phyloP scores from a whole-genome alignment of 2,329 filamentous ascomycete genomes.

The Cladorrhinum sp. region DNA sequence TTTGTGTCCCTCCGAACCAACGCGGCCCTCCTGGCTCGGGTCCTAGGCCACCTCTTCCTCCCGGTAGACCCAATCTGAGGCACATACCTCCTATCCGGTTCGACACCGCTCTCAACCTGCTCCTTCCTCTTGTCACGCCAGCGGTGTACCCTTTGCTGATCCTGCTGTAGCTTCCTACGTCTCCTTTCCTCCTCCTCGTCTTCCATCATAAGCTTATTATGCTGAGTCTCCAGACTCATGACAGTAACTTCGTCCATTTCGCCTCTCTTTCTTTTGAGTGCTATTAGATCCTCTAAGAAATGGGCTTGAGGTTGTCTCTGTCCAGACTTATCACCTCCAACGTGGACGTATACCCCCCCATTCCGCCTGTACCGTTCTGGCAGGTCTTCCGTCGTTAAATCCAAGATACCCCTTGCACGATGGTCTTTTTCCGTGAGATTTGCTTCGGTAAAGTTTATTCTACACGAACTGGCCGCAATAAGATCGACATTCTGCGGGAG shows the following conservation, averaged over 20 bases:
- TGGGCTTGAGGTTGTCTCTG: constrained; percentile 47
- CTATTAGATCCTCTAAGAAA: constrained; percentile 65
- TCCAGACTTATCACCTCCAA: constrained; percentile 46
- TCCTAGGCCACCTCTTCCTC: constrained; percentile 18
- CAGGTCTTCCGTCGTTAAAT: constrained; percentile 20
- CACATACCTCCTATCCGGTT: constrained; percentile 20
- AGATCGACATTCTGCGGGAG: constrained; percentile 64
- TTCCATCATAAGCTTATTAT: constrained; percentile 37
- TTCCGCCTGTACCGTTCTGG: constrained; percentile 29
- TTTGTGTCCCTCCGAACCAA: constrained; percentile 22
- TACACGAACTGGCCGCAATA: constrained; percentile 66
- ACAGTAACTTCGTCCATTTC: constrained; percentile 65
- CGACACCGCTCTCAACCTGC: constrained; percentile 10
- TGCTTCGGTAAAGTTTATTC: constrained; percentile 66
- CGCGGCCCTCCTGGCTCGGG: constrained; percentile 18
- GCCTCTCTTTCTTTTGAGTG: constrained; percentile 60
- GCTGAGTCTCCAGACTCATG: constrained; percentile 42
- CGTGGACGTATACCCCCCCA: constrained; percentile 42
- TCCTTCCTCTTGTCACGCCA: constrained; percentile 22
- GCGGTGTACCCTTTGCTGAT: constrained; percentile 25
- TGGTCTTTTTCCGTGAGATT: constrained; percentile 43
- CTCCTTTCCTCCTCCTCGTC: constrained; percentile 42
- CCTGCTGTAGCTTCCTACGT: constrained; percentile 29
- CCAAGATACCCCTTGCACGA: constrained; percentile 36
- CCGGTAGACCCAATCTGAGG: constrained; percentile 13